phyloP scores from a whole-genome alignment of 495 filamentous ascomycete genomes.

The Evernia prunastri region DNA sequence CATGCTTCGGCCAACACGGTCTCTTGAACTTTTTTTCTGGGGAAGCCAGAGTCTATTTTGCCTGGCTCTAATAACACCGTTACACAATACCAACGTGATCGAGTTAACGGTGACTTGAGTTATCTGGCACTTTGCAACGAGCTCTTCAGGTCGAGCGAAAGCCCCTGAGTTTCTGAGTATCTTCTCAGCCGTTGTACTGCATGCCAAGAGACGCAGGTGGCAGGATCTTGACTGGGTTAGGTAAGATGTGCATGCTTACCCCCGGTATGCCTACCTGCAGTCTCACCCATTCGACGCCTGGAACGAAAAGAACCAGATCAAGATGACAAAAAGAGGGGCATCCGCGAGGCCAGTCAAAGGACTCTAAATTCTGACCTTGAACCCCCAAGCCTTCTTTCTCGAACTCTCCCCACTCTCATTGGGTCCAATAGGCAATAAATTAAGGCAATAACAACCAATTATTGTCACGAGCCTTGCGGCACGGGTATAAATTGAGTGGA shows the following conservation, averaged over 20 bases:
- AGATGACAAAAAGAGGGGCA: not conserved
- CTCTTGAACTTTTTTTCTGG: not conserved
- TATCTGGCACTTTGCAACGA: no score
- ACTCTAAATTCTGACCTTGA: not conserved
- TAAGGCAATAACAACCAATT: not conserved
- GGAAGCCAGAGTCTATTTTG: slow-evolving; percentile 1
- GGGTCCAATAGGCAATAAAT: not conserved
- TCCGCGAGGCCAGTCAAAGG: not conserved
- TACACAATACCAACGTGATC: not conserved
- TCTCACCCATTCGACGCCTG: not conserved
- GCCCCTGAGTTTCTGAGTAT: no score
- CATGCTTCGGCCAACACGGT: not conserved
- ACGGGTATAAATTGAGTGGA: not conserved
- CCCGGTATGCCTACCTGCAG: not conserved
- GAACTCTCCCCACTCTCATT: not conserved
- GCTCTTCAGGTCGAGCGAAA: no score
- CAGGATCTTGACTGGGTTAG: not conserved
- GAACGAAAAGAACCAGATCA: not conserved
- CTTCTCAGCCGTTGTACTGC: not conserved
- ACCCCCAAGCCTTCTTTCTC: not conserved
- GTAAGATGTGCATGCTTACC: not conserved
- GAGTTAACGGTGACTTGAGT: no score
- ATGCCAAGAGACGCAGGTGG: slow-evolving; percentile 1
- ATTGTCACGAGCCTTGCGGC: not conserved
- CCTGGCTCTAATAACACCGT: not conserved